Base-by-base conservation (phyloP, 768 basidiomycete genomes). In the Tulasnella sp. region DNA sequence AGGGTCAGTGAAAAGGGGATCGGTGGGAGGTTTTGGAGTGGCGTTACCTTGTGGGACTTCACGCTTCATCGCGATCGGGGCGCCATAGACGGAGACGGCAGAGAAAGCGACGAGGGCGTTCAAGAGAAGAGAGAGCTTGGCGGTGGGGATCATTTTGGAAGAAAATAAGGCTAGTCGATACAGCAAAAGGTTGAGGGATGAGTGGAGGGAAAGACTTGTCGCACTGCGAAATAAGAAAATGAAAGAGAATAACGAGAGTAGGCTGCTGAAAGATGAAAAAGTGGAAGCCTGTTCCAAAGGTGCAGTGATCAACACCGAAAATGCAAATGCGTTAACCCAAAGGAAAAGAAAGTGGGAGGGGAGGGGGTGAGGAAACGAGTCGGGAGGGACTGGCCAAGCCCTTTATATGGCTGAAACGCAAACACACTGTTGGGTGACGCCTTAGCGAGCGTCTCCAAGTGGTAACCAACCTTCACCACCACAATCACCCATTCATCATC, bases 31-130 rank as follows among this genome's bases (percentile, higher is more conserved):
- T 46, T 74, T 80, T 46, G 82, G 71, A 38, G 78, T 58, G 80
- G 75, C 82, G n/a, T 68, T 82, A 90, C 91, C 90, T 87, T 92
- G 91, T 34, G 91, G 91, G 39, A 91, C 91, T 84, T 91, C 91
- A 81, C 91, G 89, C 81, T 87, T 87, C 75, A 89, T 48, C 31
- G 78, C 85, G 31, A 90, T 89, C 34, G 86, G 83, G 71, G 88
- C 87, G 16, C 85, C 82, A 39, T 84, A 14, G 31, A 74, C 71
- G 73, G 62, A 83, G 62, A 84, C 82, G 77, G 83, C 82, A 76
- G 85, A 84, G 62, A 68, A 68, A 27, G 27, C 62, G 77, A 88
- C 80, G 80, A 81, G 84, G 74, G 86, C 82, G 81, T 88, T 82
- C 52, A 85, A 83, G 52, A 87, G 80, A 19, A 85, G 82, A 75